Percentiles rank a stretch among this genome's conserved stretches.
phyloP scores from a whole-genome alignment of 306 rosid species.

The Quercus gilva region DNA sequence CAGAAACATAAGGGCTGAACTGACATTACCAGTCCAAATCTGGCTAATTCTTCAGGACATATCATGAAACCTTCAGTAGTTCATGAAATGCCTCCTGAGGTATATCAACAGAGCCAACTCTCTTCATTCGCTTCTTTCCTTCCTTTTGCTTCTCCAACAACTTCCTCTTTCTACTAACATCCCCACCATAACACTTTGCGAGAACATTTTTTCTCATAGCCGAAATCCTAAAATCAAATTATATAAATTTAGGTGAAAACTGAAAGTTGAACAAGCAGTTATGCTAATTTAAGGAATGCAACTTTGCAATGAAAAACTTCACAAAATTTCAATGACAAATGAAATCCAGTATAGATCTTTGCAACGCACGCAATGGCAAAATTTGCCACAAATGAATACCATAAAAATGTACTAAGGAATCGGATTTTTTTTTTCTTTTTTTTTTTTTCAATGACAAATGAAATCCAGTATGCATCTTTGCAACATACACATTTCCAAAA shows the following conservation, averaged over 20 bases:
- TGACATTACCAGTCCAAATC: conserved; percentile 1
- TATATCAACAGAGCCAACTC: conserved; percentile 85
- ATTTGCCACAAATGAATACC: not conserved
- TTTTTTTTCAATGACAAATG: not conserved
- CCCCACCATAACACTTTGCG: conserved; percentile 96
- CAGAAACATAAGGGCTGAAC: not conserved
- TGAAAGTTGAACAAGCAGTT: conserved; percentile 14
- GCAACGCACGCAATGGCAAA: not conserved
- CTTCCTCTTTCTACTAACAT: conserved; percentile 79
- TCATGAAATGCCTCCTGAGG: conserved; percentile 98
- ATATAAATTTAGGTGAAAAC: conserved; percentile 14
- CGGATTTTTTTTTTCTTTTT: not conserved
- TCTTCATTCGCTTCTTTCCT: conserved; percentile 98
- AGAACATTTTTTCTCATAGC: conserved; percentile 93
- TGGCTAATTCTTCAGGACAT: not conserved
- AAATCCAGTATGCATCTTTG: not conserved
- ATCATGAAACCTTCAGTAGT: conserved; percentile 75
- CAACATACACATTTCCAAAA: not conserved
- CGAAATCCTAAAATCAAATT: conserved; percentile 51
- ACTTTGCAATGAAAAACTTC: not conserved
- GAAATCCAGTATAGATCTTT: not conserved
- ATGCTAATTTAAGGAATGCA: not conserved
- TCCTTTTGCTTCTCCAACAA: conserved; percentile 95
- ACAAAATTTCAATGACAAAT: not conserved
- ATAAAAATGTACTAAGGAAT: not conserved